Percentiles rank a stretch among this genome's conserved stretches.
phyloP scores from a whole-genome alignment of 139 green algal species.

The Coccomyxa sp. region DNA sequence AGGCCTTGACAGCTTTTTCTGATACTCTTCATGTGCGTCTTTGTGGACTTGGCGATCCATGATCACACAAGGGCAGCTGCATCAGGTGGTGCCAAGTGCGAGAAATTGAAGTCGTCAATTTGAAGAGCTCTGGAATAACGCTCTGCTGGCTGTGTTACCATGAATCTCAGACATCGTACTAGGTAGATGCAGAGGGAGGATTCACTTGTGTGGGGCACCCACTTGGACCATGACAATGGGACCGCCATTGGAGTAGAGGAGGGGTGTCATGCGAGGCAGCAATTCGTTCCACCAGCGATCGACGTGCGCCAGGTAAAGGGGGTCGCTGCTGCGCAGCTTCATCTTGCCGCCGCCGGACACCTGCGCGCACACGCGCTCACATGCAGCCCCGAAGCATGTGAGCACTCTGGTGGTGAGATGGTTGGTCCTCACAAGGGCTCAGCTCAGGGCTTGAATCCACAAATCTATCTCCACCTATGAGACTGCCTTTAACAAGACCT shows the following conservation, averaged over 20 bases:
- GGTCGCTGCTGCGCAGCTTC: slow-evolving; percentile 34
- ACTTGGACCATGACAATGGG: slow-evolving; percentile 60
- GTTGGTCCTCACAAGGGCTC: not conserved
- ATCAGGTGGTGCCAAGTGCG: too few species aligned
- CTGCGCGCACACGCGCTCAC: not conserved
- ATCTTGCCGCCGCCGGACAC: slow-evolving; percentile 36
- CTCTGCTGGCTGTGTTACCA: too few species aligned
- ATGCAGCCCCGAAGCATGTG: not conserved
- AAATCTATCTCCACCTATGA: not conserved
- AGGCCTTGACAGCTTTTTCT: too few species aligned
- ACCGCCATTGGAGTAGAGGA: slow-evolving; percentile 35
- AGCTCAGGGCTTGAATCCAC: not conserved
- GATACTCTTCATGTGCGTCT: too few species aligned
- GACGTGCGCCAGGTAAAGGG: slow-evolving; percentile 41
- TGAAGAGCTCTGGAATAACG: too few species aligned
- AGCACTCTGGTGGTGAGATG: not conserved
- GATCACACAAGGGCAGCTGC: too few species aligned
- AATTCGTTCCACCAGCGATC: slow-evolving; percentile 41
- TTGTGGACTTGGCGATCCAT: too few species aligned
- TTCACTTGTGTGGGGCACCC: too few species aligned
- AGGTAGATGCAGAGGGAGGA: too few species aligned
- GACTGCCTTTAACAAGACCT: not conserved
- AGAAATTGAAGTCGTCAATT: too few species aligned
- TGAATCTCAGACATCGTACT: too few species aligned
- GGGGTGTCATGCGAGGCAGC: slow-evolving; percentile 24